Conservation (phyloP, 305 asterid genomes). For the Fraxinus paxiana region DNA sequence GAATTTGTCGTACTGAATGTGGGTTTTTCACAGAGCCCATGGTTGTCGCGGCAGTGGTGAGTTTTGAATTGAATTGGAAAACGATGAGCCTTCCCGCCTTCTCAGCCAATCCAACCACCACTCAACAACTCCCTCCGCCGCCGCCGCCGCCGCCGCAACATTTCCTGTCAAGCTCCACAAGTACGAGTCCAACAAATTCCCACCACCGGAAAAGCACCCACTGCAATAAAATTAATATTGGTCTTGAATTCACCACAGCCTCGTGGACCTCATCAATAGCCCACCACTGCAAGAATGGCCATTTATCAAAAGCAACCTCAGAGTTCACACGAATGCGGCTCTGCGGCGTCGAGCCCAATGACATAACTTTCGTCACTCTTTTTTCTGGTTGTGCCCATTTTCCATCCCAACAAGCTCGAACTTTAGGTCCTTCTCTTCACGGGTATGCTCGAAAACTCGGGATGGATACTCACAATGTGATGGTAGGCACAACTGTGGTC, state of each 20-base stretch:
- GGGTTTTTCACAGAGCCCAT: background rate
- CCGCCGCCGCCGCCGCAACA: background rate
- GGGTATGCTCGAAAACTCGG: conserved; percentile 61
- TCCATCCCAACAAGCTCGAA: conserved; percentile 35
- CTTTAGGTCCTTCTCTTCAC: conserved; percentile 51
- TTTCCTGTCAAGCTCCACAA: background rate
- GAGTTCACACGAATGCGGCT: conserved; percentile 55
- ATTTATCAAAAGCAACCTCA: conserved; percentile 40
- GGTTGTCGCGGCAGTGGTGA: background rate
- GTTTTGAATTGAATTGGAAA: conserved; percentile 5
- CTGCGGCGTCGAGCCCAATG: conserved; percentile 54
- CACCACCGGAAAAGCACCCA: conserved; percentile 1
- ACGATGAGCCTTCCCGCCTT: conserved; percentile 53
- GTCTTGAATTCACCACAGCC: conserved; percentile 35
- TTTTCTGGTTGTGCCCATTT: conserved; percentile 63
- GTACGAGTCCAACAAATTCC: background rate
- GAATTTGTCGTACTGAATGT: background rate
- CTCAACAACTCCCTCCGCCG: conserved; percentile 15
- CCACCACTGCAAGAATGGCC: conserved; percentile 57
- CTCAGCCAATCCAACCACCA: conserved; percentile 20
- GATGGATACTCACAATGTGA: conserved; percentile 46
- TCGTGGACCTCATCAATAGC: conserved; percentile 78
- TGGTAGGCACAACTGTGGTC: conserved; percentile 64
- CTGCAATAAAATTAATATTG: conserved; percentile 2
- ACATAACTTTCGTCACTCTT: conserved; percentile 54